Conservation (phyloP, 1,139 yeast genomes). For the Lodderomyces orthopsilosis region DNA sequence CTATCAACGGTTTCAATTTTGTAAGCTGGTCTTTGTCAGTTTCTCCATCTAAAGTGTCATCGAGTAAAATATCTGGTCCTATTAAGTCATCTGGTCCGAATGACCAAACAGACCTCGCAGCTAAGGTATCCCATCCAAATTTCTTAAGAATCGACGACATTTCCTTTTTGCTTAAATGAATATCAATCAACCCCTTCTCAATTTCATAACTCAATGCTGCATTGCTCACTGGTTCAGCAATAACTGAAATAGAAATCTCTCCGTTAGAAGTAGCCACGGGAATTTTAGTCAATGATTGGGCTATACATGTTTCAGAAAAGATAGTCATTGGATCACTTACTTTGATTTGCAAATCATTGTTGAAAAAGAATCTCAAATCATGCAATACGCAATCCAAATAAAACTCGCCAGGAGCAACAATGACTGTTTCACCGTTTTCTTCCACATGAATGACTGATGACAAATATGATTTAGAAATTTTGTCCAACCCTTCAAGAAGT, state of each 20-base stretch:
- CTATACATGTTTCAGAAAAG: conserved; percentile 75
- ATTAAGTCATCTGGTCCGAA: conserved; percentile 63
- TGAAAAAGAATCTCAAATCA: conserved; percentile 63
- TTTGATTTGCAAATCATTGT: conserved; percentile 64
- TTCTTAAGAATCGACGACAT: conserved; percentile 57
- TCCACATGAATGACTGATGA: conserved; percentile 70
- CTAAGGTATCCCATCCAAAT: conserved; percentile 80
- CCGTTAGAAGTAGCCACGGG: conserved; percentile 53
- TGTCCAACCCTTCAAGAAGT: conserved; percentile 65
- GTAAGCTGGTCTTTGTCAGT: conserved; percentile 55
- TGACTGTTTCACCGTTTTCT: conserved; percentile 84
- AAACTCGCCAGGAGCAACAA: conserved; percentile 84
- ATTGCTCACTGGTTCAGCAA: conserved; percentile 73
- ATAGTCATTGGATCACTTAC: conserved; percentile 83
- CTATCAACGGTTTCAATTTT: conserved; percentile 51
- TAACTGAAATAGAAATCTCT: conserved; percentile 59
- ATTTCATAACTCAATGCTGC: conserved; percentile 53
- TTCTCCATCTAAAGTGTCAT: conserved; percentile 73
- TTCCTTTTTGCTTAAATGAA: conserved; percentile 29
- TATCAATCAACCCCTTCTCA: conserved; percentile 46
- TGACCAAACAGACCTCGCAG: conserved; percentile 80
- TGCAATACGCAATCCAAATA: conserved; percentile 82
- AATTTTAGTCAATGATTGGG: conserved; percentile 66
- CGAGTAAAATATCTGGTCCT: conserved; percentile 58
- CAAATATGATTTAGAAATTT: conserved; percentile 60